Base-by-base conservation (phyloP, 768 basidiomycete genomes). In the Kwoniella bestiolae region DNA sequence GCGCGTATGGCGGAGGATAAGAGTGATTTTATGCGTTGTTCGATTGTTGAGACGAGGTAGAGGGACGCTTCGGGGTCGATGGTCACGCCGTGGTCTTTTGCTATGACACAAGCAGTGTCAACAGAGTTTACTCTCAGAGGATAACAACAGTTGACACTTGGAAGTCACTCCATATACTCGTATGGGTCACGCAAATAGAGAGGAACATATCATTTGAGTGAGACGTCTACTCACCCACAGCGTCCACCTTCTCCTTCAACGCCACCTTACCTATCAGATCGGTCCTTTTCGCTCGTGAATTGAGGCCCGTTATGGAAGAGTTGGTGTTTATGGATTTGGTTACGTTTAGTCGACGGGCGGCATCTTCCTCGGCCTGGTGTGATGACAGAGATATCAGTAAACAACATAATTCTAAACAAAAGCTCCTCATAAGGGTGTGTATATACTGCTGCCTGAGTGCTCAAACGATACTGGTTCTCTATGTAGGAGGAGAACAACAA, bases 361-460 rank as follows among this genome's bases (percentile, higher is more conserved):
- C 70, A 34, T 77, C 75, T 59, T 74, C 75, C 45, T 77, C 75
- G 0, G 75, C 75, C 75, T 77, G 51, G 26, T 9, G 3, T 44
- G 6, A n/a, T 21, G 41, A n/a, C n/a, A n/a, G n/a, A n/a, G n/a
- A n/a, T n/a, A n/a, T n/a, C n/a, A n/a, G n/a, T n/a, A n/a, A n/a
- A n/a, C n/a, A n/a, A n/a, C n/a, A n/a, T n/a, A n/a, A n/a, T n/a
- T n/a, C n/a, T n/a, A n/a, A n/a, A n/a, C n/a, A n/a, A n/a, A n/a
- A n/a, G n/a, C n/a, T n/a, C n/a, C n/a, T n/a, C n/a, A n/a, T n/a
- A n/a, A n/a, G n/a, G n/a, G n/a, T n/a, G n/a, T n/a, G n/a, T n/a
- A n/a, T n/a, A n/a, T n/a, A n/a, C n/a, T n/a, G n/a, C n/a, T n/a
- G n/a, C n/a, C n/a, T n/a, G n/a, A n/a, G n/a, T n/a, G n/a, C n/a